Percentiles rank a stretch among this genome's conserved stretches.
phyloP scores from a whole-genome alignment of 2,329 filamentous ascomycete species.

The Dactylonectria macrodidyma region DNA sequence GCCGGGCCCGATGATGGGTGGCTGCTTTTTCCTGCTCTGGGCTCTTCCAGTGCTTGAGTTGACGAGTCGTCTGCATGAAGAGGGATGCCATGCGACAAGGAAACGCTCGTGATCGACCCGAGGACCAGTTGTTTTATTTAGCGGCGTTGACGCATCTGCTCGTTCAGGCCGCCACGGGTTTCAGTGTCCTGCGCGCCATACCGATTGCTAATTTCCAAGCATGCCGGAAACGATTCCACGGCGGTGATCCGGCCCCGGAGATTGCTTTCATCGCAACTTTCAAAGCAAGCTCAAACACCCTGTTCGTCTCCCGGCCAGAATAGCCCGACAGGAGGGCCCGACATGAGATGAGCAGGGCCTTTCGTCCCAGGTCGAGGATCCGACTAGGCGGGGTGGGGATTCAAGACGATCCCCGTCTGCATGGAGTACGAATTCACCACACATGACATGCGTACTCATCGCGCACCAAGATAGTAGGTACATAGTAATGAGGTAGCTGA shows the following conservation, averaged over 20 bases:
- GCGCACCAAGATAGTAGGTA: constrained; percentile 4
- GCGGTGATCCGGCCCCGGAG: constrained; percentile 45
- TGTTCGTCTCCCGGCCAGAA: constrained; percentile 38
- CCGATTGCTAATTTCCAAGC: constrained; percentile 45
- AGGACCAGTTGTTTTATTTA: constrained; percentile 1
- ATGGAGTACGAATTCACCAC: constrained; percentile 13
- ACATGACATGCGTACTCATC: constrained; percentile 8
- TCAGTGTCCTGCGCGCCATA: constrained; percentile 39
- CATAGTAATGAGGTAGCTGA: neutral
- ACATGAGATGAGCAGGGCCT: constrained; percentile 41
- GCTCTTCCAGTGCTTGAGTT: neutral
- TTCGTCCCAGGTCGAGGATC: constrained; percentile 41
- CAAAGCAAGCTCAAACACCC: constrained; percentile 32
- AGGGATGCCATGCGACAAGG: constrained; percentile 12
- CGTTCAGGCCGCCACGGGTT: constrained; percentile 32
- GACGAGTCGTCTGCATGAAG: constrained; percentile 26
- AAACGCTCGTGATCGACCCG: constrained; percentile 23
- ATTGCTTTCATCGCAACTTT: constrained; percentile 41
- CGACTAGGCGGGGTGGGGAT: constrained; percentile 44
- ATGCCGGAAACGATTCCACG: constrained; percentile 38
- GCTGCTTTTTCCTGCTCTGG: constrained; percentile 7
- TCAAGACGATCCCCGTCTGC: constrained; percentile 39
- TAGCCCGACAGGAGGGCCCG: constrained; percentile 38
- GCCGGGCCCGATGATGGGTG: neutral
- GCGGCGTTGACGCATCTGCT: constrained; percentile 5